Evolutionary conservation across 768 basidiomycete species (phyloP).

Genomic region (Bullera alba): DNA sequence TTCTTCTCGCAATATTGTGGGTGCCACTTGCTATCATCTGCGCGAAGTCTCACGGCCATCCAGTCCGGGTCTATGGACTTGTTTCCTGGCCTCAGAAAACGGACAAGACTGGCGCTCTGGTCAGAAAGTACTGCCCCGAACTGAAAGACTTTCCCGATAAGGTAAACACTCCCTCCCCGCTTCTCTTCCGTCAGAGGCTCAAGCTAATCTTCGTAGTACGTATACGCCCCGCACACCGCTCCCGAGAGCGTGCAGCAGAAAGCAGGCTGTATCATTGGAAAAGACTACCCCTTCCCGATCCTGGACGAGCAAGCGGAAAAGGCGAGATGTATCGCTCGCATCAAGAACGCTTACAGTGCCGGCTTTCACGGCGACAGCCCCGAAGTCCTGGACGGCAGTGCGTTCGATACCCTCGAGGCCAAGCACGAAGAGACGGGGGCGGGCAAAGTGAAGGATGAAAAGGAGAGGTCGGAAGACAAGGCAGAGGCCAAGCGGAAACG

Average conservation of each 20-base stretch:
- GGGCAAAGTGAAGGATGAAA: slow-evolving; percentile 8
- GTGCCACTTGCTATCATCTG: slow-evolving; percentile 11
- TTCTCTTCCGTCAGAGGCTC: background rate
- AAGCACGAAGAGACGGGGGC: slow-evolving; percentile 30
- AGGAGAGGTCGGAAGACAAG: slow-evolving; percentile 14
- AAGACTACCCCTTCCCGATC: slow-evolving; percentile 46
- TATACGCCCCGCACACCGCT: slow-evolving; percentile 47
- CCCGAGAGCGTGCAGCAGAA: slow-evolving; percentile 39
- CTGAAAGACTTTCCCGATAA: slow-evolving; percentile 48
- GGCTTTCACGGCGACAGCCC: slow-evolving; percentile 40
- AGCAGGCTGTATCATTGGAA: slow-evolving; percentile 46
- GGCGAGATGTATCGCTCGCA: slow-evolving; percentile 33
- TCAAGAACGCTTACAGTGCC: slow-evolving; percentile 45
- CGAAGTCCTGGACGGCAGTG: slow-evolving; percentile 43
- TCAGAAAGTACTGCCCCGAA: slow-evolving; percentile 47
- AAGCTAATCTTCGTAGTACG: slow-evolving; percentile 28
- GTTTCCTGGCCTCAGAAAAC: slow-evolving; percentile 44
- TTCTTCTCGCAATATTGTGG: slow-evolving; percentile 45
- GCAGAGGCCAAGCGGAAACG: slow-evolving; percentile 14
- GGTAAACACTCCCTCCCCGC: slow-evolving; percentile 12
- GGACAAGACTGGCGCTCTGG: slow-evolving; percentile 43
- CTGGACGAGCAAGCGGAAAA: slow-evolving; percentile 45
- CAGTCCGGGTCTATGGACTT: slow-evolving; percentile 43
- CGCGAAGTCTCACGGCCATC: background rate
- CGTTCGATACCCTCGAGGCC: slow-evolving; percentile 21